Evolutionary conservation across 106 monocot genomes (phyloP), one percentile per base, ranked within the genome.

Genomic region (Ottelia alismoides): DNA sequence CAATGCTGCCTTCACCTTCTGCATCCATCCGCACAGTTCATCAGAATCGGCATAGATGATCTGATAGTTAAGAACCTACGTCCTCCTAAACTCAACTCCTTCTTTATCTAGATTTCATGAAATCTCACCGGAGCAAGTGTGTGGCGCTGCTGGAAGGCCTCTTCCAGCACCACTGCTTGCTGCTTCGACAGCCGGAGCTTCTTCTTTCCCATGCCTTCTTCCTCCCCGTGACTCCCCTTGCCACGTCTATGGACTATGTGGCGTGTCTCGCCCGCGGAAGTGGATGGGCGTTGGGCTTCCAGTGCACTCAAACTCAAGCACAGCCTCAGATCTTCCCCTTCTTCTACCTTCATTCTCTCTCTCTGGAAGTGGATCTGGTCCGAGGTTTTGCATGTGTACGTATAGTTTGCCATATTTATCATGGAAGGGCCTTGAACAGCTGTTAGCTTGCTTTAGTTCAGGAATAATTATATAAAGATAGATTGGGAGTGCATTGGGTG

Each of bases 121-220:
- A n/a, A n/a, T 4, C 76, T 67, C 62, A 89, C 89, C 17, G 84
- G 84, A 40, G 80, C 84, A 58, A 90, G 84, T 1, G 89, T 90
- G 77, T 75, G 80, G 63, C 81, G 80, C 51, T 70, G 80, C 48
- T 78, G 80, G 75, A 90, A 90, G 71, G 79, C 84, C 47, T 90
- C 84, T 30, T 90, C 89, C 4, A 90, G 68, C 2, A 84, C 47
- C 24, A 72, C 74, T 3, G 89, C 74, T 62, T 90, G 89, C 28
- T 77, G 67, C 49, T 81, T 90, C 20, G 89, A 84, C 1, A 90
- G 68, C 25, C 89, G 71, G 14, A 90, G 80, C 56, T 90, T 90
- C 76, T 90, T 90, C 51, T 77, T 77, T 1, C 74, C 84, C 0
- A 70, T 77, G 30, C 69, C 79, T 20, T 70, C 86, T 2, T 77